A percentile compares a stretch with the other conserved stretches of the same genome.
These are phyloP conservation scores for Hanseniaspora hatyaiensis DNA, from an alignment of 805 yeast genomes.

Conservation along the genomic window DNA sequence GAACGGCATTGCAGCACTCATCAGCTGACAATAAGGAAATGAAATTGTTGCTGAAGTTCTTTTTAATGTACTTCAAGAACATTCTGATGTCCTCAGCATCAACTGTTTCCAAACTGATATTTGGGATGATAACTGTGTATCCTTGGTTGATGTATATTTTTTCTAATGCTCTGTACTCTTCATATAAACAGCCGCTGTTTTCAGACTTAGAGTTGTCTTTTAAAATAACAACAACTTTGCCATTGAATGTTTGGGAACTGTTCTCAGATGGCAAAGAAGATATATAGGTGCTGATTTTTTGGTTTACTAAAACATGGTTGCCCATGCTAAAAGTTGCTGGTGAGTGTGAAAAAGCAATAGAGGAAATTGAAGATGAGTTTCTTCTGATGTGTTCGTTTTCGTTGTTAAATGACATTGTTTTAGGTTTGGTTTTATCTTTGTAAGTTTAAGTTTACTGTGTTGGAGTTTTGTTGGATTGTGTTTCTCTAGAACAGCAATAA, in stretches of 20 bases:
- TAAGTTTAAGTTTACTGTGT: not conserved
- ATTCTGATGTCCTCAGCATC: conserved; percentile 1
- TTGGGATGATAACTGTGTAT: conserved; percentile 14
- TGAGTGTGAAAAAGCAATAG: conserved; percentile 1
- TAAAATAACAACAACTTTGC: conserved; percentile 10
- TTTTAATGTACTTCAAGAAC: conserved; percentile 8
- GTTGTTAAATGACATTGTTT: conserved; percentile 4
- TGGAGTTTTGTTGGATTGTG: not conserved
- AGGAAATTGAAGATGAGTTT: conserved; percentile 12
- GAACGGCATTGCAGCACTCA: conserved; percentile 1
- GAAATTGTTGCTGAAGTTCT: conserved; percentile 1
- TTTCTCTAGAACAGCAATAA: not conserved
- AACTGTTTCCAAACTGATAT: conserved; percentile 1
- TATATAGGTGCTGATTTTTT: conserved; percentile 14
- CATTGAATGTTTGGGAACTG: not conserved
- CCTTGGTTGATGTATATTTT: conserved; percentile 14
- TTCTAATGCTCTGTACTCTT: conserved; percentile 9
- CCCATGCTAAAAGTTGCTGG: conserved; percentile 8
- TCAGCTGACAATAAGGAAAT: conserved; percentile 10
- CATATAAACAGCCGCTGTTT: conserved; percentile 10
- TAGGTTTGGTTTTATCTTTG: not conserved
- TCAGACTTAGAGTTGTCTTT: conserved; percentile 1
- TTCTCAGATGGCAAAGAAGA: conserved; percentile 3
- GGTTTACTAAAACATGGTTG: conserved; percentile 10
- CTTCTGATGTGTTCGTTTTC: conserved; percentile 4